phyloP scores from a whole-genome alignment of 2,329 filamentous ascomycete genomes.

The Arachnomyces sp. region DNA sequence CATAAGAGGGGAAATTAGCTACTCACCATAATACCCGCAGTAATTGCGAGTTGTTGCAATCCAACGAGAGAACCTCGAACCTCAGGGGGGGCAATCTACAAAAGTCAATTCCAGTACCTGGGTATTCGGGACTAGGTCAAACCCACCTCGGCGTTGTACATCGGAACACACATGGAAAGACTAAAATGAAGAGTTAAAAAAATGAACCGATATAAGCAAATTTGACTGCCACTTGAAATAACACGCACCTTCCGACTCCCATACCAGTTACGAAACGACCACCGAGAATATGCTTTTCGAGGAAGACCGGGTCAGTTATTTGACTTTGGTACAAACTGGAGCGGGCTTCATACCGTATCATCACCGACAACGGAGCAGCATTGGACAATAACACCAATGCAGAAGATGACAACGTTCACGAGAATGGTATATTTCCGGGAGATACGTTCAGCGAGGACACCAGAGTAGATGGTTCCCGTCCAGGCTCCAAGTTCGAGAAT shows the following conservation, averaged over 20 bases:
- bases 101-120: slow-evolving; percentile 41
- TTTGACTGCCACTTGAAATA: background rate
- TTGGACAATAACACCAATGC: slow-evolving; percentile 62
- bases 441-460: slow-evolving; percentile 61
- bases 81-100: slow-evolving; percentile 51
- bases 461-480: slow-evolving; percentile 62
- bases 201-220: slow-evolving; percentile 8
- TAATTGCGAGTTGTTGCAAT: slow-evolving; percentile 57
- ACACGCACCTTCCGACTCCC: slow-evolving; percentile 43
- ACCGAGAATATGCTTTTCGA: slow-evolving; percentile 59
- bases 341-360: too few relatives aligned
- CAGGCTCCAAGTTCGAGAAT: slow-evolving; percentile 71
- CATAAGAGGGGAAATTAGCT: slow-evolving; percentile 36
- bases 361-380: slow-evolving; percentile 48
- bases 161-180: slow-evolving; percentile 33
- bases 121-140: slow-evolving; percentile 64
- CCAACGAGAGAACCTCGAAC: slow-evolving; percentile 58
- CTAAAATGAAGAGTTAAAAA: background rate
- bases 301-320: too few relatives aligned
- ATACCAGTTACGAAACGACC: slow-evolving; percentile 58
- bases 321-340: too few relatives aligned
- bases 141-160: slow-evolving; percentile 46
- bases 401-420: slow-evolving; percentile 58
- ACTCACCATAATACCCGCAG: slow-evolving; percentile 52
- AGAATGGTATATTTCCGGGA: slow-evolving; percentile 63